Evolutionary conservation across 352 stramenopile species (phyloP), one percentile per base, ranked within the genome.

Genomic region (Phytophthora foliorum): DNA sequence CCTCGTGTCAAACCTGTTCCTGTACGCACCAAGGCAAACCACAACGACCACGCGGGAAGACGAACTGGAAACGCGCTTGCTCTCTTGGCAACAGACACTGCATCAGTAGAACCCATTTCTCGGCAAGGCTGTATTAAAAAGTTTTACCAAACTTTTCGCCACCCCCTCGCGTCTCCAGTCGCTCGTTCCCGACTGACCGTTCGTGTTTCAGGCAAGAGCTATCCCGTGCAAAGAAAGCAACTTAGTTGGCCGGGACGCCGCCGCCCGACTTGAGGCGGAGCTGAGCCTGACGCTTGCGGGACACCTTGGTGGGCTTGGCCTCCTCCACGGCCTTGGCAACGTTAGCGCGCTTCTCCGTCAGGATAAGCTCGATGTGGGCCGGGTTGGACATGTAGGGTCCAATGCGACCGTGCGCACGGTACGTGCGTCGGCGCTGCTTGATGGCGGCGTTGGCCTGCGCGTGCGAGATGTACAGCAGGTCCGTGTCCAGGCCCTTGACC

Each of bases 321-420:
- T 98, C 95, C 75, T 98, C 92, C 50, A 93, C 90, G 57, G 86
- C 92, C 86, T 98, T 97, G 71, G 84, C 88, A 69, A 99, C 95
- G 72, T 97, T 95, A 63, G 98, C 92, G 58, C 82, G 76, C 84
- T 98, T 98, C 86, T 99, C 97, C 55, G 93, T 98, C 56, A 99
- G 86, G 82, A 99, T 98, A 22, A 99, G 88, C 94, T 99, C 98
- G 81, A 99, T 98, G 91, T 99, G 98, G 42, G 97, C 97, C 57
- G 98, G 98, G 87, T 98, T 98, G 77, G 93, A 97, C 91, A 99
- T 99, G 92, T 99, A 99, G 64, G 98, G 97, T 42, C 96, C 96
- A 80, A 99, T 99, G 80, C 97, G 96, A 80, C 97, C 97, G 83
- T 99, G 97, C 61, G 96, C 96, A 83, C 94, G 92, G 94, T 99